phyloP scores from a whole-genome alignment of 441 rosid species.

The Dalechampia spathulata region DNA sequence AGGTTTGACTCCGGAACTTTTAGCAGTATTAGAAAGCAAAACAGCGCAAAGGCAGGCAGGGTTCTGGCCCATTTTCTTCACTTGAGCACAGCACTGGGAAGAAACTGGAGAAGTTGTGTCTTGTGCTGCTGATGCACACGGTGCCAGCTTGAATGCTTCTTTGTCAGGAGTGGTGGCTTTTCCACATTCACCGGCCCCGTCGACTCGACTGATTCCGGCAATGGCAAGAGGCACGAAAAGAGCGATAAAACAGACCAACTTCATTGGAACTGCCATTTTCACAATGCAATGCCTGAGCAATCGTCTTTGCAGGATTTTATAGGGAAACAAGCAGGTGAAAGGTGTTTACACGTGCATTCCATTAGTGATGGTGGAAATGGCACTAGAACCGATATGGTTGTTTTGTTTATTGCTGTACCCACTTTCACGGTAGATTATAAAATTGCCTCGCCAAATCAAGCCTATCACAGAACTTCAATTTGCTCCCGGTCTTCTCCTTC shows the following conservation, averaged over 20 bases:
- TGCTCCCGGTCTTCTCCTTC: no score
- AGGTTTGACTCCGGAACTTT: conserved; percentile 59
- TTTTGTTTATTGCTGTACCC: conserved; percentile 30
- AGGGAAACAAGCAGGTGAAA: conserved; percentile 1
- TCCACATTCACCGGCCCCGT: conserved; percentile 80
- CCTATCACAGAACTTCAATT: no score
- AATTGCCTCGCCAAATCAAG: conserved; percentile 16
- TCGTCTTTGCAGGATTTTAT: background rate
- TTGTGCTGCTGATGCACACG: conserved; percentile 67
- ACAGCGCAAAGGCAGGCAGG: conserved; percentile 81
- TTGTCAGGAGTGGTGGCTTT: conserved; percentile 50
- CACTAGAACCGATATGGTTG: conserved; percentile 35
- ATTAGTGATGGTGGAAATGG: conserved; percentile 44
- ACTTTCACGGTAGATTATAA: conserved; percentile 10
- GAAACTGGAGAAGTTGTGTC: conserved; percentile 44
- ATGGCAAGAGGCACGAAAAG: conserved; percentile 31
- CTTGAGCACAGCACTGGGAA: conserved; percentile 53
- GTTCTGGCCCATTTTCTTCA: conserved; percentile 63
- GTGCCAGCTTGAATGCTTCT: conserved; percentile 76
- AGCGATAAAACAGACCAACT: conserved; percentile 26
- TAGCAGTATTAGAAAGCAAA: conserved; percentile 81
- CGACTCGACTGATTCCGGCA: conserved; percentile 29
- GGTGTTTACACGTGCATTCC: conserved; percentile 23
- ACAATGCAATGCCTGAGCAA: conserved; percentile 20
- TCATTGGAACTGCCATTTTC: conserved; percentile 33